A percentile compares a stretch with the other conserved stretches of the same genome.
Conservation (phyloP, 176 grass and related monocot species). For the Eleusine indica region DNA sequence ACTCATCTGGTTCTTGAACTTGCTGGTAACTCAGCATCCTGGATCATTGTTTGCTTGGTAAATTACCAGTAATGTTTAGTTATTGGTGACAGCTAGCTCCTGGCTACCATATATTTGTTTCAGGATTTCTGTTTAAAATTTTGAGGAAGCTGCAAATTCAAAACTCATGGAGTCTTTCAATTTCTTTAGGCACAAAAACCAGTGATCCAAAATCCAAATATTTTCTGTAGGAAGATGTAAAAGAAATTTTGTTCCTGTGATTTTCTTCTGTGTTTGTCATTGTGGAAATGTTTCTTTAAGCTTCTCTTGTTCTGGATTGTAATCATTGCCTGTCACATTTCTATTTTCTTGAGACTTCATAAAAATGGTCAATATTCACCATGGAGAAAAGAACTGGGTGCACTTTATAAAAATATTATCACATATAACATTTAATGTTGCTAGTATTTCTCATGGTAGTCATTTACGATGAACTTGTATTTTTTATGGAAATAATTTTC, state of each 20-base stretch:
- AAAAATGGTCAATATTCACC: neutral
- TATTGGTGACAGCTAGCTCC: neutral
- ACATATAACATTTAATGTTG: neutral
- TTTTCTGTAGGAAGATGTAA: neutral
- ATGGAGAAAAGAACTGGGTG: neutral
- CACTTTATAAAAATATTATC: constrained; percentile 7
- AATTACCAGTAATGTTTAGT: neutral
- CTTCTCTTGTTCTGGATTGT: neutral
- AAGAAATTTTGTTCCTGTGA: neutral
- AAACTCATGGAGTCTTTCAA: neutral
- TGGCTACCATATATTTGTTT: neutral
- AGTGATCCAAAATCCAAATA: neutral
- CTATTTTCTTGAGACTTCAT: neutral
- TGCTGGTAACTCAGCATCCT: neutral
- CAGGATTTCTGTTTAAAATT: neutral
- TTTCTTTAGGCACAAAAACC: neutral
- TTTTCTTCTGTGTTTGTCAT: neutral
- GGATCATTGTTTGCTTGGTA: neutral
- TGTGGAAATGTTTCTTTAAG: neutral
- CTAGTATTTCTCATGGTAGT: neutral
- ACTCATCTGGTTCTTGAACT: constrained; percentile 19
- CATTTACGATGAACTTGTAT: constrained; percentile 11
- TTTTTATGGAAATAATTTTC: neutral
- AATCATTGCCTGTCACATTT: neutral
- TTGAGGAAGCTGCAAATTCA: neutral